Conservation (phyloP, 495 filamentous ascomycete genomes). For the Penicillium paradoxum region DNA sequence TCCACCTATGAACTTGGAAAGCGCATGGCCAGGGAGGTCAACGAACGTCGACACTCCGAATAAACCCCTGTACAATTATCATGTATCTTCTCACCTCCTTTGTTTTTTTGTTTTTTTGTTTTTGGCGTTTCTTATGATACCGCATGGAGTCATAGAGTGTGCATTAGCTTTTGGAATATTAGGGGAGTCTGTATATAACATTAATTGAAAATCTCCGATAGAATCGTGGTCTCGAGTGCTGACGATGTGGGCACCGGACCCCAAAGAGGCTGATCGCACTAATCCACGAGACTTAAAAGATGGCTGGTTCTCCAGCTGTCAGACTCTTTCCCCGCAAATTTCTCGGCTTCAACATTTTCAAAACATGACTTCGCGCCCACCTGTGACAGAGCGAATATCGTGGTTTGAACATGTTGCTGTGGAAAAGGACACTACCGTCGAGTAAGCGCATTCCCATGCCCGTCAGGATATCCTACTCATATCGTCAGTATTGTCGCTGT, state of each 20-base stretch:
- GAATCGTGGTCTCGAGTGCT: too few species aligned
- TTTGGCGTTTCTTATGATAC: slow-evolving; percentile 27
- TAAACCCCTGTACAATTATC: slow-evolving; percentile 21
- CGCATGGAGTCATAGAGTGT: slow-evolving; percentile 31
- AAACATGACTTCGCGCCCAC: slow-evolving; percentile 7
- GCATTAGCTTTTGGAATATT: slow-evolving; percentile 13
- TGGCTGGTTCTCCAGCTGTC: background rate
- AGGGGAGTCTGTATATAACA: background rate
- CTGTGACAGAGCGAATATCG: slow-evolving; percentile 1
- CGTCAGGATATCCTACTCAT: background rate
- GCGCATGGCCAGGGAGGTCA: slow-evolving; percentile 73
- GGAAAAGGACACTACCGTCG: slow-evolving; percentile 27
- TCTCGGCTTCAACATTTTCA: too few species aligned
- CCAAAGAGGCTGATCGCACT: slow-evolving; percentile 47
- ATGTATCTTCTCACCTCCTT: slow-evolving; percentile 21
- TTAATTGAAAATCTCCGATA: background rate
- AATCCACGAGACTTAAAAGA: background rate
- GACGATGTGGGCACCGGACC: too few species aligned
- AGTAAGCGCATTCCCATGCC: slow-evolving; percentile 25
- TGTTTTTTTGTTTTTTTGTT: slow-evolving; percentile 12
- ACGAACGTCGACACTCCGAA: slow-evolving; percentile 53
- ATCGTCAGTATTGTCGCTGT: slow-evolving; percentile 38
- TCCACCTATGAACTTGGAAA: slow-evolving; percentile 96
- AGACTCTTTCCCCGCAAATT: background rate
- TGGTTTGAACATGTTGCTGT: slow-evolving; percentile 17